phyloP scores from a whole-genome alignment of 169 alveolate genomes.

The Plasmodium knowlesi region DNA sequence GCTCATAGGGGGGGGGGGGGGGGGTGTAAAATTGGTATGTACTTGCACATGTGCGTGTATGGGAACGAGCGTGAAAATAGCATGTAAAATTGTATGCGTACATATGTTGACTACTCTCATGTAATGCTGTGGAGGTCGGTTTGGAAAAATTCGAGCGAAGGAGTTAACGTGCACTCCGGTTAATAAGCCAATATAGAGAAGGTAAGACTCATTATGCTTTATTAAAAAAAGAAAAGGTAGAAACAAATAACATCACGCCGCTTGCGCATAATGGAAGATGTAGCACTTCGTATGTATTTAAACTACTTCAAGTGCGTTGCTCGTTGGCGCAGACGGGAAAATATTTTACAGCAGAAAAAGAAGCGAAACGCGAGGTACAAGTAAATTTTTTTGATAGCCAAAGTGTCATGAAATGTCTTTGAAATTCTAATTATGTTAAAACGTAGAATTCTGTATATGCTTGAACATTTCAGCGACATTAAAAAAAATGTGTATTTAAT shows the following conservation, averaged over 20 bases:
- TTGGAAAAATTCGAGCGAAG: neutral
- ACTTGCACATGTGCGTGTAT: neutral
- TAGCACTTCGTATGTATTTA: neutral
- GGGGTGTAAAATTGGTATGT: neutral
- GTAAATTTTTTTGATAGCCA: neutral
- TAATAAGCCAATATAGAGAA: neutral
- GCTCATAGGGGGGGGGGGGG: neutral
- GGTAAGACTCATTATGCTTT: neutral
- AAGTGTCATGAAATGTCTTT: neutral
- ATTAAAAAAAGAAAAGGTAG: neutral
- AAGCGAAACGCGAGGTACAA: neutral
- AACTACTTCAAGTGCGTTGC: neutral
- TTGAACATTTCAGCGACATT: neutral
- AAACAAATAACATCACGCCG: neutral
- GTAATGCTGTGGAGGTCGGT: neutral
- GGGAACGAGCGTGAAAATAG: neutral
- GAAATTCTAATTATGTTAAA: too few species aligned
- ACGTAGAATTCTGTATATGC: too few species aligned
- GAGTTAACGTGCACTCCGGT: neutral
- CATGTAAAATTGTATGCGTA: neutral
- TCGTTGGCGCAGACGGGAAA: neutral
- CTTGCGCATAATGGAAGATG: neutral
- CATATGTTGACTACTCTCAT: neutral
- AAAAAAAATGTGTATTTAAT: neutral
- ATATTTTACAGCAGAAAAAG: neutral